phyloP scores from a whole-genome alignment of 2,329 filamentous ascomycete species.

The Cytospora piceae region DNA sequence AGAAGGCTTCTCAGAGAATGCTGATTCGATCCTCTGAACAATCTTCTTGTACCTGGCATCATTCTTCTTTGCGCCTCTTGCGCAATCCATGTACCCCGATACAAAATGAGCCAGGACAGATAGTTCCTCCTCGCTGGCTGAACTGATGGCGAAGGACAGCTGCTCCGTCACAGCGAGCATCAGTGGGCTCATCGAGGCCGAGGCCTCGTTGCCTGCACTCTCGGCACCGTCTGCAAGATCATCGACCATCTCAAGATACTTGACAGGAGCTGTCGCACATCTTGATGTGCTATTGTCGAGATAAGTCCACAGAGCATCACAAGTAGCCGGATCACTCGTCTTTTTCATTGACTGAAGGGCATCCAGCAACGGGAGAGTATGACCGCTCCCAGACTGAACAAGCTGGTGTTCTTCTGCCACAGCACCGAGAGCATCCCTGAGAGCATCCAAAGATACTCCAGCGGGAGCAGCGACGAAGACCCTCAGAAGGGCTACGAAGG shows the following conservation, averaged over 20 bases:
- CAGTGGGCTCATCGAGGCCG: constrained; percentile 61
- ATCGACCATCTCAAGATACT: constrained; percentile 75
- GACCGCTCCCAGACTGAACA: constrained; percentile 43
- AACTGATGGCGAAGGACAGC: constrained; percentile 68
- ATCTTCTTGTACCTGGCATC: constrained; percentile 23
- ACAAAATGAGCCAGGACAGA: constrained; percentile 61
- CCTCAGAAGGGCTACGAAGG: constrained; percentile 72
- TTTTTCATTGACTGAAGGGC: constrained; percentile 39
- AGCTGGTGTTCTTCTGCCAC: constrained; percentile 69
- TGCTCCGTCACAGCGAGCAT: constrained; percentile 76
- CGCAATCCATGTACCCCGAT: constrained; percentile 58
- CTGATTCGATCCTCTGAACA: constrained; percentile 19
- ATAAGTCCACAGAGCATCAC: constrained; percentile 62
- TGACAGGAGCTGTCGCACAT: constrained; percentile 76
- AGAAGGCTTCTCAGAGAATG: constrained; percentile 24
- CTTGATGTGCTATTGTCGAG: constrained; percentile 82
- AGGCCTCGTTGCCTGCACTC: constrained; percentile 39
- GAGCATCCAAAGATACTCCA: constrained; percentile 53
- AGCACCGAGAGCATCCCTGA: constrained; percentile 60
- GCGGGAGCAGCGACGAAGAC: constrained; percentile 55
- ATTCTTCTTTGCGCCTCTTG: constrained; percentile 55
- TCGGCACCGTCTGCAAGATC: constrained; percentile 47
- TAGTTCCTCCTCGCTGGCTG: constrained; percentile 48
- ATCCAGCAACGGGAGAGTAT: constrained; percentile 52
- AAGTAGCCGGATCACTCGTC: constrained; percentile 34